Evolutionary conservation across 164 flowering plant genomes (phyloP).

Genomic region (Houttuynia cordata): DNA sequence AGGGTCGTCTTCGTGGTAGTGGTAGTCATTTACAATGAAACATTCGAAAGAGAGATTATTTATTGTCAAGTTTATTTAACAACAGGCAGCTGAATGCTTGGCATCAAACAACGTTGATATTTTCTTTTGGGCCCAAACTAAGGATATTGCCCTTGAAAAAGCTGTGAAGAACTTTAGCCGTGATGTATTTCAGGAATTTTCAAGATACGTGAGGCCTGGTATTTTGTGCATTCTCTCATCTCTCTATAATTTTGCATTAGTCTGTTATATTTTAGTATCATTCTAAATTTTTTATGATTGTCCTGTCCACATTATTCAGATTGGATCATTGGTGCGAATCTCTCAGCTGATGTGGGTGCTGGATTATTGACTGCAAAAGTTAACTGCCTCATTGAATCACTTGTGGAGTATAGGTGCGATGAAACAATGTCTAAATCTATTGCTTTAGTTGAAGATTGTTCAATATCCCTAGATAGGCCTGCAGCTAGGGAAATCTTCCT

Average conservation of each 20-base stretch:
- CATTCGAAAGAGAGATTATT: too few relatives aligned
- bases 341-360: slow-evolving; percentile 19
- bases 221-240: slow-evolving; percentile 4
- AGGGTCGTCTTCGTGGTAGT: not conserved
- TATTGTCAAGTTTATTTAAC: not conserved
- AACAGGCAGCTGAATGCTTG: slow-evolving; percentile 58
- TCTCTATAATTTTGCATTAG: too few relatives aligned
- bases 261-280: too few relatives aligned
- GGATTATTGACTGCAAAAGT: slow-evolving; percentile 55
- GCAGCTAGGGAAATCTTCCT: not conserved
- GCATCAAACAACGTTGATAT: slow-evolving; percentile 21
- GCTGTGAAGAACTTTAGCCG: slow-evolving; percentile 32
- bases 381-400: slow-evolving; percentile 48
- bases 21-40: too few relatives aligned
- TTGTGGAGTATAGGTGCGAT: slow-evolving; percentile 63
- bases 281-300: not conserved
- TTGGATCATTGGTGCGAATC: slow-evolving; percentile 30
- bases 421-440: not conserved
- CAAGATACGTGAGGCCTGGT: slow-evolving; percentile 37
- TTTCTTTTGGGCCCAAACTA: slow-evolving; percentile 27
- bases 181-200: slow-evolving; percentile 30
- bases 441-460: not conserved
- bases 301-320: slow-evolving; percentile 8
- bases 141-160: slow-evolving; percentile 25
- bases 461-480: not conserved